These are phyloP conservation scores for Moesziomyces antarcticus DNA, from an alignment of 1,284 basidiomycete species.

Conservation along the genomic window DNA sequence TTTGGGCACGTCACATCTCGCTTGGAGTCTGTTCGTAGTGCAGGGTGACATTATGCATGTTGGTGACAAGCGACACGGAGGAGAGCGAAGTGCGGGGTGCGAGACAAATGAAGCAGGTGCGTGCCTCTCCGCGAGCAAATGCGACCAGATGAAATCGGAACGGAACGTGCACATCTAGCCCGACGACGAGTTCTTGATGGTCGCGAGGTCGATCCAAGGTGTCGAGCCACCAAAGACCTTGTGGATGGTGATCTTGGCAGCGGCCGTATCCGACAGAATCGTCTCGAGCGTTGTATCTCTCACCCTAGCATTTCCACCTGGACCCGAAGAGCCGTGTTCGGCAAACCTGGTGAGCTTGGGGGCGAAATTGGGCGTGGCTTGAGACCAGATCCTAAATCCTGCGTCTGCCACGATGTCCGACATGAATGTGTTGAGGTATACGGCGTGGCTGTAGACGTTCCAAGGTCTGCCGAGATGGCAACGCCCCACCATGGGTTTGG, in stretches of 20 bases:
- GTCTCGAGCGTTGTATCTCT: slow-evolving; percentile 8
- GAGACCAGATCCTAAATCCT: slow-evolving; percentile 30
- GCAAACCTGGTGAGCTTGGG: slow-evolving; percentile 16
- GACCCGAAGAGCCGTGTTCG: slow-evolving; percentile 24
- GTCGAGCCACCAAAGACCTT: slow-evolving; percentile 20
- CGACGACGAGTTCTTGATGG: slow-evolving; percentile 9
- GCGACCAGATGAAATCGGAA: no score
- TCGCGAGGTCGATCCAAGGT: slow-evolving; percentile 25
- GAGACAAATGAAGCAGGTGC: background rate
- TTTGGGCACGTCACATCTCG: background rate
- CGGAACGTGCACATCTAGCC: no score
- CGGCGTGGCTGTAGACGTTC: slow-evolving; percentile 19
- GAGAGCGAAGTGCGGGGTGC: no score
- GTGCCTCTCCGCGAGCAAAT: no score
- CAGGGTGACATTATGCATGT: no score
- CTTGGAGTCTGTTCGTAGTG: no score
- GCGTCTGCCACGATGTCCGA: slow-evolving; percentile 14
- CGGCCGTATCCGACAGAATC: slow-evolving; percentile 19
- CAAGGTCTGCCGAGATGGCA: slow-evolving; percentile 34
- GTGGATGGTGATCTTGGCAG: slow-evolving; percentile 13
- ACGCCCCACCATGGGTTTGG: slow-evolving; percentile 2
- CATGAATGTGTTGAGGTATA: slow-evolving; percentile 34
- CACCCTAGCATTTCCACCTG: slow-evolving; percentile 1
- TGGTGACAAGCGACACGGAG: background rate
- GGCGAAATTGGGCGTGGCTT: slow-evolving; percentile 12